Evolutionary conservation across 495 filamentous ascomycete species (phyloP).

Genomic region (Pseudevernia furfuracea): DNA sequence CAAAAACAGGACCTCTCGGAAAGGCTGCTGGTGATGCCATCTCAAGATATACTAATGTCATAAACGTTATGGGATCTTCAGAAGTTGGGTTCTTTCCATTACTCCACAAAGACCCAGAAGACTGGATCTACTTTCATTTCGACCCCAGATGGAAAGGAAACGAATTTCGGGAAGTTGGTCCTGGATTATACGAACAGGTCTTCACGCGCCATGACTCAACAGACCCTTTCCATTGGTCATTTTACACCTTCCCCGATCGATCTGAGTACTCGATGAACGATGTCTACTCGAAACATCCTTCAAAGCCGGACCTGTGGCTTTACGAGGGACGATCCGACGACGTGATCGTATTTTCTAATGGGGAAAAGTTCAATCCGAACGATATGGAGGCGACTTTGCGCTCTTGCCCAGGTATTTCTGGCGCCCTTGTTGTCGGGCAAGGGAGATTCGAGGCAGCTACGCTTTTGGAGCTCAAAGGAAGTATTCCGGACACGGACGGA

Average conservation of each 20-base stretch:
- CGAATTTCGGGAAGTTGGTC: constrained; percentile 14
- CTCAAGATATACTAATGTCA: constrained; percentile 14
- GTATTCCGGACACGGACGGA: not conserved
- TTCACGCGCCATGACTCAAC: constrained; percentile 5
- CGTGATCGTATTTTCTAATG: constrained; percentile 39
- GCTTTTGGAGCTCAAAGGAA: not conserved
- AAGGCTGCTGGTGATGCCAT: constrained; percentile 15
- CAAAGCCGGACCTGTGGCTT: not conserved
- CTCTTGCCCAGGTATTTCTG: not conserved
- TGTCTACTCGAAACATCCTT: not conserved
- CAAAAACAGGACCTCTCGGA: constrained; percentile 8
- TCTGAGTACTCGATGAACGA: constrained; percentile 9
- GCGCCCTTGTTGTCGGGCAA: constrained; percentile 1
- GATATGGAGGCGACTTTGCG: not conserved
- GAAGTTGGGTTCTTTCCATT: constrained; percentile 10
- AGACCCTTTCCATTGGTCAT: constrained; percentile 12
- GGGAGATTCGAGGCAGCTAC: not conserved
- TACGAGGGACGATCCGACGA: constrained; percentile 32
- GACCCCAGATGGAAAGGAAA: constrained; percentile 13
- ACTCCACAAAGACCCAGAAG: constrained; percentile 7
- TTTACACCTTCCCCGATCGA: constrained; percentile 4
- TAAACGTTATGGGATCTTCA: constrained; percentile 13
- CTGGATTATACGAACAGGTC: constrained; percentile 10
- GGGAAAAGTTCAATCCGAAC: not conserved
- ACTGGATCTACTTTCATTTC: constrained; percentile 21